Evolutionary conservation across 495 filamentous ascomycete genomes (phyloP), one percentile per base, ranked within the genome.

Genomic region (Aspergillus coremiiformis): DNA sequence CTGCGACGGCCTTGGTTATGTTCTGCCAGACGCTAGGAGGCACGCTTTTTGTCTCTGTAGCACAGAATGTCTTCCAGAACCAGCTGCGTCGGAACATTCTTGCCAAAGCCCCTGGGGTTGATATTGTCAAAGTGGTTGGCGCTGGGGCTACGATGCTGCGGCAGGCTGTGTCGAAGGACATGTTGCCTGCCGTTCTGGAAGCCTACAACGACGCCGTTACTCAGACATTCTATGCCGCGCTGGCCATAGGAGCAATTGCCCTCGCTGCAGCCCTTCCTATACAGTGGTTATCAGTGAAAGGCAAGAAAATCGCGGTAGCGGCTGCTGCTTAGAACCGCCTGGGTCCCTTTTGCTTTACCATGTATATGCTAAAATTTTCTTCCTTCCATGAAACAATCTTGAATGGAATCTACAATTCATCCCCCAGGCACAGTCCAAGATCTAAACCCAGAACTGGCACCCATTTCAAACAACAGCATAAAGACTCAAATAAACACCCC

Each of bases 401-500:
- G n/a, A 35, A 35, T 35, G 12, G 5, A 35, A 14, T 35, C 32
- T 35, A 35, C n/a, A 35, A 35, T 35, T n/a, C 5, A 35, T 15
- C 12, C 12, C 5, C 7, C 14, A 35, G 11, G 2, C 10, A 15
- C 11, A n/a, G n/a, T 35, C 32, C 32, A 4, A n/a, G 14, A n/a
- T 35, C 32, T 15, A n/a, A 35, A 35, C 11, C 5, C 5, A 32
- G 11, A 12, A 32, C 4, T 27, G 8, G 11, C 32, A 15, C 2
- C 14, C 32, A 1, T 7, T 14, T 44, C 64, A 74, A 47, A 74
- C 71, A 43, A 53, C 70, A 3, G 82, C 76, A 56, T 83, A 68
- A 56, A 93, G 65, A 61, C 89, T 92, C 66, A 96, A 72, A 71
- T 90, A 96, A 44, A 95, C 67, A 1, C 87, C 87, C 93, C 93